These are phyloP conservation scores for Venturia effusa DNA, from an alignment of 2,329 filamentous ascomycete genomes.

Conservation along the genomic window DNA sequence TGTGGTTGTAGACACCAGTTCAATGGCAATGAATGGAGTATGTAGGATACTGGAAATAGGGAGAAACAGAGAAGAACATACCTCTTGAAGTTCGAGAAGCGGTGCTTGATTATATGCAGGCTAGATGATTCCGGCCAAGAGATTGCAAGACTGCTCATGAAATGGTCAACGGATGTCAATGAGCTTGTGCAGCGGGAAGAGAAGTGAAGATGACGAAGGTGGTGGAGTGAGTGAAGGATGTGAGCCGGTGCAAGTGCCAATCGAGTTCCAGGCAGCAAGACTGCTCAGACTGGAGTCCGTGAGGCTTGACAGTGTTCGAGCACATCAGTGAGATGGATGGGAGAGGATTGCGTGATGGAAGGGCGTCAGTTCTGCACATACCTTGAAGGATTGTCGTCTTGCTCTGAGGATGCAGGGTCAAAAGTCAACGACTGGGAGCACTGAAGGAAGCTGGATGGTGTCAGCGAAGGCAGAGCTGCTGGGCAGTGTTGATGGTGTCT, in stretches of 20 bases:
- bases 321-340: too few relatives aligned
- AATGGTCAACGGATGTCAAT: neutral
- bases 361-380: neutral
- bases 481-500: neutral
- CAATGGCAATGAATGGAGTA: neutral
- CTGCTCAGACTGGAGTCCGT: neutral
- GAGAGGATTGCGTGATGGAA: neutral
- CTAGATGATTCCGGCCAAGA: slow-evolving; percentile 8
- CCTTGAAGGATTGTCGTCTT: slow-evolving; percentile 8
- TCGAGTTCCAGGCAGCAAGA: neutral
- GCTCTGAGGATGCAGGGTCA: slow-evolving; percentile 8
- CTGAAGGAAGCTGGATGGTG: slow-evolving; percentile 4
- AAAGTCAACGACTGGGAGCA: slow-evolving; percentile 9
- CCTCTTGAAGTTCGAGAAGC: slow-evolving; percentile 5
- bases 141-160: slow-evolving; percentile 4
- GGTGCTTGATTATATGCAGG: slow-evolving; percentile 6
- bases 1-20: neutral
- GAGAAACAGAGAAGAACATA: neutral
- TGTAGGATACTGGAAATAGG: neutral
- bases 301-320: neutral
- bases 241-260: neutral
- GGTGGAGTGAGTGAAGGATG: neutral
- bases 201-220: neutral
- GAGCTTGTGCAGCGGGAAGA: neutral
- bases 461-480: neutral